A percentile compares a stretch with the other conserved stretches of the same genome.
These are phyloP conservation scores for Fusarium globosum DNA, from an alignment of 2,329 filamentous ascomycete species.

Conservation along the genomic window DNA sequence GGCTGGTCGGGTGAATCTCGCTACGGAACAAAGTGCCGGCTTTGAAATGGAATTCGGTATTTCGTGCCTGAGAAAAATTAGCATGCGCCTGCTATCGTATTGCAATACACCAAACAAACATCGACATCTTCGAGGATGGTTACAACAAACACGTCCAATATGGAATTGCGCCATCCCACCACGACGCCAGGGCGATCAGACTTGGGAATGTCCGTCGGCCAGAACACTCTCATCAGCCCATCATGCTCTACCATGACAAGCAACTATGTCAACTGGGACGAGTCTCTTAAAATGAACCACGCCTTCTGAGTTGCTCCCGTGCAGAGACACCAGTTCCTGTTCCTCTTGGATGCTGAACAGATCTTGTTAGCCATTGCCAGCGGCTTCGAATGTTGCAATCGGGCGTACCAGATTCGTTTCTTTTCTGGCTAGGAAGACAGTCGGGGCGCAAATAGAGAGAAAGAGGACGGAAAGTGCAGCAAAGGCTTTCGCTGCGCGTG, in stretches of 20 bases:
- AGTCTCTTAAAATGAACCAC: conserved; percentile 85
- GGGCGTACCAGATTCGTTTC: conserved; percentile 81
- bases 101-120: conserved; percentile 60
- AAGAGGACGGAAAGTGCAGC: conserved; percentile 85
- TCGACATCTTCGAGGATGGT: conserved; percentile 91
- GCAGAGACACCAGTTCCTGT: conserved; percentile 87
- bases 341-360: conserved; percentile 80
- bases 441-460: conserved; percentile 83
- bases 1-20: conserved; percentile 80
- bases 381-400: conserved; percentile 27
- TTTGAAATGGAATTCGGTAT: conserved; percentile 88
- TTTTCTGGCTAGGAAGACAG: conserved; percentile 82
- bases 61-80: conserved; percentile 67
- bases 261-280: conserved; percentile 43
- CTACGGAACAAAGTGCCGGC: conserved; percentile 85
- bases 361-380: conserved; percentile 34
- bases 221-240: conserved; percentile 98
- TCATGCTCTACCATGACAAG: conserved; percentile 77
- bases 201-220: conserved; percentile 86
- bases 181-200: conserved; percentile 83
- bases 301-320: conserved; percentile 90
- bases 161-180: conserved; percentile 95
- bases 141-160: conserved; percentile 89
- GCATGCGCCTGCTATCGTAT: background rate
- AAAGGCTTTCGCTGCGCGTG: conserved; percentile 87